Percentiles rank a stretch among this genome's conserved stretches.
Evolutionary conservation across 192 early-diverging fungal genomes (phyloP).

Genomic region (Neocallimastix lanati): DNA sequence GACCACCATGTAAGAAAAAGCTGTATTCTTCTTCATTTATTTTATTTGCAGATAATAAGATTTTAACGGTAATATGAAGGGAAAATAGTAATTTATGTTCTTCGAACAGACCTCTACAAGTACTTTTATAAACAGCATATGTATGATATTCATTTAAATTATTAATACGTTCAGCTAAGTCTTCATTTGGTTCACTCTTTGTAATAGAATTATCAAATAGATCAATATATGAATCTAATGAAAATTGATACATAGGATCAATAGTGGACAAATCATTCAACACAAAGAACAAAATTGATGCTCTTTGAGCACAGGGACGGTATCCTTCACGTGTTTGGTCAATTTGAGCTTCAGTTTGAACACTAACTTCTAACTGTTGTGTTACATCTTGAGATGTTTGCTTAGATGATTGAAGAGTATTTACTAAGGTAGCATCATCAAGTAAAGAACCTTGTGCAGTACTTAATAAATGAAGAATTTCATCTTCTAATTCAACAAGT

Average conservation of each 20-base stretch:
- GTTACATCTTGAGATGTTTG: conserved; percentile 36
- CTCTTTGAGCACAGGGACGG: conserved; percentile 32
- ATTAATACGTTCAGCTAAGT: conserved; percentile 24
- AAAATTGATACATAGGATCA: conserved; percentile 51
- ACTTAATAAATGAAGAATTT: conserved; percentile 36
- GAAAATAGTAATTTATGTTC: conserved; percentile 38
- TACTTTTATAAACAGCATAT: conserved; percentile 41
- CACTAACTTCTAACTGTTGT: conserved; percentile 34
- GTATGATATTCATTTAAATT: conserved; percentile 41
- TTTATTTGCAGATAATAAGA: conserved; percentile 31
- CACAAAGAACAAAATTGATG: conserved; percentile 42
- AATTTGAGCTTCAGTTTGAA: conserved; percentile 41
- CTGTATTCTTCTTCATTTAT: conserved; percentile 37
- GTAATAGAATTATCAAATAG: conserved; percentile 38
- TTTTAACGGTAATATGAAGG: conserved; percentile 44
- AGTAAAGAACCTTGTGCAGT: conserved; percentile 42
- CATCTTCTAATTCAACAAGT: conserved; percentile 37
- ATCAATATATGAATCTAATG: conserved; percentile 36
- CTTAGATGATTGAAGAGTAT: conserved; percentile 43
- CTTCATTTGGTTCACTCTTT: conserved; percentile 29
- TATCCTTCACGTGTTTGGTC: conserved; percentile 40
- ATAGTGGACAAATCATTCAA: conserved; percentile 27
- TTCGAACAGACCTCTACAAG: conserved; percentile 38
- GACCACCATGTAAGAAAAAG: conserved; percentile 36
- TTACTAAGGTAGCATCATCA: conserved; percentile 39